Evolutionary conservation across 768 basidiomycete genomes (phyloP).

Genomic region (Kwoniella sp.): DNA sequence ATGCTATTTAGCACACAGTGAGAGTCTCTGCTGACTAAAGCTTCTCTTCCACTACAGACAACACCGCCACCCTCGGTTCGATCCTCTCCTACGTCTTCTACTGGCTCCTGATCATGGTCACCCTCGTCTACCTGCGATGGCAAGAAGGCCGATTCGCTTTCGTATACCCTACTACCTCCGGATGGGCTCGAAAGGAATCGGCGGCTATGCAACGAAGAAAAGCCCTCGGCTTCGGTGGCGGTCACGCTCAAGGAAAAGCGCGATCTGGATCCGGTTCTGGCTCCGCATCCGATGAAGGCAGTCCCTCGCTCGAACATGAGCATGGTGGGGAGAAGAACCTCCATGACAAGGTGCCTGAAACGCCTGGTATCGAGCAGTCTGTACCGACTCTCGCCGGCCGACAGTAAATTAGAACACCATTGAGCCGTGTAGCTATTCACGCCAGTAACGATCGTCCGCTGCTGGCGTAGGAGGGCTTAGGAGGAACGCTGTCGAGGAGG

Average conservation of each 20-base stretch:
- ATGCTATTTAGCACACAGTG: too few species aligned
- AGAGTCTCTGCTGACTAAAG: too few species aligned
- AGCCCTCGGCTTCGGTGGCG: background rate
- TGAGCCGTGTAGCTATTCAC: too few species aligned
- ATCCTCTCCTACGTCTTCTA: conserved; percentile 88
- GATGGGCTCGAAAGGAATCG: conserved; percentile 13
- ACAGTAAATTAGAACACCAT: too few species aligned
- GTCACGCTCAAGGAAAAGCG: background rate
- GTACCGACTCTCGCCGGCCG: background rate
- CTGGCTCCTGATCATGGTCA: conserved; percentile 78
- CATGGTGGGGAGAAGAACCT: background rate
- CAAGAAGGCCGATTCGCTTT: conserved; percentile 56
- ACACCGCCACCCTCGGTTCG: conserved; percentile 77
- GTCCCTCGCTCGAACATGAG: background rate
- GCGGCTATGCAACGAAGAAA: conserved; percentile 6
- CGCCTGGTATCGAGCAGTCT: conserved; percentile 1
- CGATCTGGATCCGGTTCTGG: conserved; percentile 2
- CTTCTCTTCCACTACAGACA: conserved; percentile 57
- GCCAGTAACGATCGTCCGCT: too few species aligned
- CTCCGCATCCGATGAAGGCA: conserved; percentile 2
- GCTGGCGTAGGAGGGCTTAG: too few species aligned
- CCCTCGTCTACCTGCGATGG: conserved; percentile 64
- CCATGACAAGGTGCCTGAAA: background rate
- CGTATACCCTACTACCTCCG: conserved; percentile 7
- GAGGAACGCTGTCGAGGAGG: too few species aligned